phyloP scores from a whole-genome alignment of 2,329 filamentous ascomycete genomes.

The Parastagonospora nodorum region DNA sequence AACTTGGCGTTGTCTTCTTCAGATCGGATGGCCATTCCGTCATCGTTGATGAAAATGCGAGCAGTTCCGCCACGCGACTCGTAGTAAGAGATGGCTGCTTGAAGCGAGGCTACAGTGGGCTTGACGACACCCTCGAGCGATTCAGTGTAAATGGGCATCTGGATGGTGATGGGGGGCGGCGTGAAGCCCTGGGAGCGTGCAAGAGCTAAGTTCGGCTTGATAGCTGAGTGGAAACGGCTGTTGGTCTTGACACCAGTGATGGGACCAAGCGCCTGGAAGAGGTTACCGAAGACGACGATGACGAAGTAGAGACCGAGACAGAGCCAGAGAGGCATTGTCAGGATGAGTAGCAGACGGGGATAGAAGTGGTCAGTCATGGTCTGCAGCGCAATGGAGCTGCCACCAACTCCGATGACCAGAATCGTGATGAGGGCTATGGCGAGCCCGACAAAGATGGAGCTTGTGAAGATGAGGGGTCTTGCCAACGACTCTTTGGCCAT shows the following conservation, averaged over 20 bases:
- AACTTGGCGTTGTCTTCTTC: conserved; percentile 50
- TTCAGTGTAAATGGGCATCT: conserved; percentile 87
- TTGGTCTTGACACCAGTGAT: conserved; percentile 74
- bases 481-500: conserved; percentile 48
- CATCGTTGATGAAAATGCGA: conserved; percentile 70
- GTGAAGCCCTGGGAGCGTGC: conserved; percentile 62
- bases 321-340: conserved; percentile 52
- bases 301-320: conserved; percentile 56
- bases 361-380: conserved; percentile 58
- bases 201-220: conserved; percentile 45
- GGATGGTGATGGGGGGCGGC: conserved; percentile 72
- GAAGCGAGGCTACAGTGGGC: conserved; percentile 75
- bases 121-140: conserved; percentile 73
- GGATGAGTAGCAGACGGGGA: conserved; percentile 59
- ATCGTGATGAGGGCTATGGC: conserved; percentile 59
- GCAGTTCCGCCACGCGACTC: conserved; percentile 64
- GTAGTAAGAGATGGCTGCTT: conserved; percentile 62
- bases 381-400: conserved; percentile 59
- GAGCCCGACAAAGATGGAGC: conserved; percentile 59
- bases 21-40: conserved; percentile 66
- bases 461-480: conserved; percentile 56
- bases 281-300: conserved; percentile 14
- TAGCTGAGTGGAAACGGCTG: conserved; percentile 77
- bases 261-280: conserved; percentile 70
- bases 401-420: conserved; percentile 61